Evolutionary conservation across 805 yeast species (phyloP), one percentile per base, ranked within the genome.

Genomic region (Candida ipomoeae): DNA sequence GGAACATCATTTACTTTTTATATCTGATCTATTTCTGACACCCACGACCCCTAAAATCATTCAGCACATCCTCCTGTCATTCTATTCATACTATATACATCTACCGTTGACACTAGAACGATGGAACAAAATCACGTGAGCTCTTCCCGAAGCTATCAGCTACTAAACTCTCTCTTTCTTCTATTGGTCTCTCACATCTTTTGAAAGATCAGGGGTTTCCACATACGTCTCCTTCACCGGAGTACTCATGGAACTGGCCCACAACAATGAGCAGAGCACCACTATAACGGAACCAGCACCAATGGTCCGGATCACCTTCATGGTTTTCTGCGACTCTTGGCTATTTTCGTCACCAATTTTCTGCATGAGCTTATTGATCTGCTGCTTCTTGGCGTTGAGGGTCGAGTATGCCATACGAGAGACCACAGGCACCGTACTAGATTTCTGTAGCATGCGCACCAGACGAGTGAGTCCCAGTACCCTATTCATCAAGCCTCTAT

Each of bases 321-420:
- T 50, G 4, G 69, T 63, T 21, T 54, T 60, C 46, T 62, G 57
- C 3, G 74, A 63, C 41, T 64, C 72, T 37, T 48, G 49, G 3
- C 71, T 55, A 31, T 62, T 63, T 44, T 70, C 76, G 44, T 66
- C 68, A 4, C 69, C 73, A 17, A 73, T 61, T 38, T 60, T 61
- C 48, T 68, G 62, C 17, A 71, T 54, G 36, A 55, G 52, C 41
- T 52, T 48, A 49, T 68, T 67, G 43, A 63, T 53, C 14, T 57
- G 49, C 40, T 57, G 52, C 37, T 62, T 54, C 47, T 55, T 62
- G 21, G 44, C 32, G 37, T 26, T 46, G 26, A 47, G 38, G 31
- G 53, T 46, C 47, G 48, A 52, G 40, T 31, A 40, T 17, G 43
- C 43, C 11, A 29, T 14, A 5, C 20, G 45, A 7, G 35, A 14